Percentiles rank a stretch among this genome's conserved stretches.
phyloP scores from a whole-genome alignment of 441 rosid genomes.

The Raphanus hybrid region DNA sequence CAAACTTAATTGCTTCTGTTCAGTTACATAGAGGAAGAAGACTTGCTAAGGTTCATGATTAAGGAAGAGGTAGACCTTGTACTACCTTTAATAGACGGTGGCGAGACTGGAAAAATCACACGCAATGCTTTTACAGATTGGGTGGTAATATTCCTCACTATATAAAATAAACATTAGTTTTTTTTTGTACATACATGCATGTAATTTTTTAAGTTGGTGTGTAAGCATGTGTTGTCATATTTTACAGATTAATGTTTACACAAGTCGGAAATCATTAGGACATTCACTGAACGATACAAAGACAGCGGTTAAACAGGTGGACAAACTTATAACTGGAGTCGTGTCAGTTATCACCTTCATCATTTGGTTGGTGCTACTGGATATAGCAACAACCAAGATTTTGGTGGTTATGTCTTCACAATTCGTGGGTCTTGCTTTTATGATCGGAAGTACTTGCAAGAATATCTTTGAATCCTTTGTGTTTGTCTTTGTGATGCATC shows the following conservation, averaged over 20 bases:
- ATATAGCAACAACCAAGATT: constrained; percentile 72
- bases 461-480: constrained; percentile 79
- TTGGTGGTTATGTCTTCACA: constrained; percentile 68
- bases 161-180: neutral
- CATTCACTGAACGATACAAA: constrained; percentile 86
- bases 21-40: constrained; percentile 77
- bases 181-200: neutral
- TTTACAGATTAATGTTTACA: constrained; percentile 74
- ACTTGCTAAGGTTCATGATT: constrained; percentile 76
- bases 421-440: constrained; percentile 72
- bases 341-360: constrained; percentile 48
- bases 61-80: constrained; percentile 84
- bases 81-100: constrained; percentile 65
- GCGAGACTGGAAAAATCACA: constrained; percentile 59
- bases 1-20: neutral
- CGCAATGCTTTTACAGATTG: constrained; percentile 63
- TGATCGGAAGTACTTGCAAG: constrained; percentile 85
- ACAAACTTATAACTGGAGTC: constrained; percentile 63
- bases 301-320: constrained; percentile 81
- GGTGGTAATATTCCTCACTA: constrained; percentile 60
- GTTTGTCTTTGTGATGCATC: constrained; percentile 90
- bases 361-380: constrained; percentile 73
- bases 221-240: constrained; percentile 1
- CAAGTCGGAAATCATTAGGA: constrained; percentile 69
- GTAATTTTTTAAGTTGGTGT: neutral